Evolutionary conservation across 352 stramenopile species (phyloP).

Genomic region (Pythium rhizo-oryzae): DNA sequence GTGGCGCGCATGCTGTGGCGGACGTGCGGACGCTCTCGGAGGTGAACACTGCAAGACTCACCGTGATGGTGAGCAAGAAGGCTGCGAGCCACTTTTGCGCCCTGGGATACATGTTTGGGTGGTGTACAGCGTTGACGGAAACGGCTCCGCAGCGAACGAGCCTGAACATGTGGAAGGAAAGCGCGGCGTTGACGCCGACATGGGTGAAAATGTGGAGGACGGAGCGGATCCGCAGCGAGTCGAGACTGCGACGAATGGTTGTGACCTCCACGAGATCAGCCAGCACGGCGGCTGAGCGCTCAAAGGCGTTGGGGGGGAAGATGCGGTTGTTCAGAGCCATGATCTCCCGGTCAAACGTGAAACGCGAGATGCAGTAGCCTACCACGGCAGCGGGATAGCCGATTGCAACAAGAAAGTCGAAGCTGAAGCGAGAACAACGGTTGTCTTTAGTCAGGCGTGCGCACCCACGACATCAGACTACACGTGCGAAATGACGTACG

Average conservation of each 20-base stretch:
- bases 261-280: conserved; percentile 34
- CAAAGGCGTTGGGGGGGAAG: conserved; percentile 34
- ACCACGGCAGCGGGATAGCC: conserved; percentile 34
- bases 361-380: conserved; percentile 29
- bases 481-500: background rate
- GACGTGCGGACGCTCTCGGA: too few species aligned
- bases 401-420: conserved; percentile 39
- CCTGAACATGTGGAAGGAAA: conserved; percentile 37
- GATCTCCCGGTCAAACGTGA: conserved; percentile 34
- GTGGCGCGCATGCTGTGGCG: too few species aligned
- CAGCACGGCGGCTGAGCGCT: conserved; percentile 34
- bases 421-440: conserved; percentile 4
- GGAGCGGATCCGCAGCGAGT: conserved; percentile 40
- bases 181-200: conserved; percentile 39
- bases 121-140: too few species aligned
- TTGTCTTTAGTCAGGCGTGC: too few species aligned
- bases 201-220: conserved; percentile 35
- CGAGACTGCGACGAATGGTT: conserved; percentile 35
- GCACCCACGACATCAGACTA: background rate
- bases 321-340: conserved; percentile 33
- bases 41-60: too few species aligned
- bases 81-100: too few species aligned
- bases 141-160: too few species aligned
- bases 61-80: too few species aligned
- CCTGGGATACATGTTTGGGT: too few species aligned